These are phyloP conservation scores for Pestalotiopsis sp. DNA, from an alignment of 2,329 filamentous ascomycete species.

Conservation along the genomic window DNA sequence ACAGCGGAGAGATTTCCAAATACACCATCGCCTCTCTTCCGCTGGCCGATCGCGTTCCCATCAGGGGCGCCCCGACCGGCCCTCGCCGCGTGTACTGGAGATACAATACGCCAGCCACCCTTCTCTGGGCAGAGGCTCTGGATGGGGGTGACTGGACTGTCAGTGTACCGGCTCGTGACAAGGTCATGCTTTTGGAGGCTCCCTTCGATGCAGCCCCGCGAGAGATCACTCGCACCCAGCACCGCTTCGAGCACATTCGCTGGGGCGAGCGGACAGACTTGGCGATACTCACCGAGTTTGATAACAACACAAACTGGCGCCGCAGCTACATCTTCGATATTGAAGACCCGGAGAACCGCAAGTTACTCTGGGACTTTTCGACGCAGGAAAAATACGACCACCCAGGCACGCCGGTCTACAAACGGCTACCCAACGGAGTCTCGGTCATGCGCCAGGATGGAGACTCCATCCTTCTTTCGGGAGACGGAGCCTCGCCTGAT, in stretches of 20 bases:
- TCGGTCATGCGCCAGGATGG: constrained; percentile 1
- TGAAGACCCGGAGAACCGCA: background rate
- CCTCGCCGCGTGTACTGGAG: background rate
- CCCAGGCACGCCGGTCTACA: background rate
- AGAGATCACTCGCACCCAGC: background rate
- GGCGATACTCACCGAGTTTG: constrained; percentile 1
- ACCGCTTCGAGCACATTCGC: background rate
- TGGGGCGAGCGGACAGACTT: background rate
- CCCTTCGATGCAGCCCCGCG: background rate
- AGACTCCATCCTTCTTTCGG: background rate
- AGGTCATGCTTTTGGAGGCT: constrained; percentile 7
- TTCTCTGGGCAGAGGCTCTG: background rate
- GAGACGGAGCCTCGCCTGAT: background rate
- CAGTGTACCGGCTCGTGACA: constrained; percentile 2
- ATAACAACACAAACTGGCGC: background rate
- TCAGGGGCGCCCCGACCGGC: background rate
- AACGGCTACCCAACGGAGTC: background rate
- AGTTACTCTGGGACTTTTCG: background rate
- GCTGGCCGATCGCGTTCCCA: constrained; percentile 3
- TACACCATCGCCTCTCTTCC: background rate
- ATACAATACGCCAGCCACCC: background rate
- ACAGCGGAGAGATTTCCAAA: background rate
- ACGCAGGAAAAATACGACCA: background rate
- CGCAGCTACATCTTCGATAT: background rate
- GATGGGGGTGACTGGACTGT: background rate